These are phyloP conservation scores for Dictyophora rubrovolvata DNA, from an alignment of 768 basidiomycete species.

Conservation along the genomic window DNA sequence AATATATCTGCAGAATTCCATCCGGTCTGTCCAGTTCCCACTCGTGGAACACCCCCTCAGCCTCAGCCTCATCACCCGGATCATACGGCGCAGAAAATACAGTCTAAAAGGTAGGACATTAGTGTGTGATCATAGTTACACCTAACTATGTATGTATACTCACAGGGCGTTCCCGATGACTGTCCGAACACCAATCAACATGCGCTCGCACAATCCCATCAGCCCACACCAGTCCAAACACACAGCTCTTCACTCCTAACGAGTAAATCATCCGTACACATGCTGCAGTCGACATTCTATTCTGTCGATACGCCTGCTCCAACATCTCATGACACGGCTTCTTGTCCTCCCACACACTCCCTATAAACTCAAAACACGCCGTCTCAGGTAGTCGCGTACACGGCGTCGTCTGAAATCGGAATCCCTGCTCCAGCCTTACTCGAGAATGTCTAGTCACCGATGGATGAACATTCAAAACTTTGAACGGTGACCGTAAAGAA, in stretches of 20 bases:
- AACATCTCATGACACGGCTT: conserved; percentile 39
- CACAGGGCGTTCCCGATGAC: conserved; percentile 21
- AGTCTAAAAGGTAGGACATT: conserved; percentile 23
- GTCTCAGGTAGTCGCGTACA: conserved; percentile 36
- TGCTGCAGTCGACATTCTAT: conserved; percentile 44
- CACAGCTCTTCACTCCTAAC: conserved; percentile 32
- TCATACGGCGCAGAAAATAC: conserved; percentile 41
- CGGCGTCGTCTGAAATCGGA: conserved; percentile 42
- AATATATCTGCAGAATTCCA: conserved; percentile 39
- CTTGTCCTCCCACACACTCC: conserved; percentile 53
- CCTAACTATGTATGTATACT: too few relatives aligned
- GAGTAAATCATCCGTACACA: conserved; percentile 41
- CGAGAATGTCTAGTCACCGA: conserved; percentile 27
- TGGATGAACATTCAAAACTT: conserved; percentile 32
- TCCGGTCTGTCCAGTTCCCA: conserved; percentile 37
- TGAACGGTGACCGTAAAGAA: conserved; percentile 36
- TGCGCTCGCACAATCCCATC: conserved; percentile 43
- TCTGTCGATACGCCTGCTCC: conserved; percentile 48
- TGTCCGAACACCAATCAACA: conserved; percentile 39
- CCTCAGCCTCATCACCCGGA: conserved; percentile 16
- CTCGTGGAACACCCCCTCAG: conserved; percentile 28
- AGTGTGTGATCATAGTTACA: too few relatives aligned
- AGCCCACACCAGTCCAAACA: conserved; percentile 47
- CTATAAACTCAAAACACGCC: conserved; percentile 41
- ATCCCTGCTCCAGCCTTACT: conserved; percentile 34